These are phyloP conservation scores for Inonotus hispidus DNA, from an alignment of 1,284 basidiomycete genomes.

Conservation along the genomic window DNA sequence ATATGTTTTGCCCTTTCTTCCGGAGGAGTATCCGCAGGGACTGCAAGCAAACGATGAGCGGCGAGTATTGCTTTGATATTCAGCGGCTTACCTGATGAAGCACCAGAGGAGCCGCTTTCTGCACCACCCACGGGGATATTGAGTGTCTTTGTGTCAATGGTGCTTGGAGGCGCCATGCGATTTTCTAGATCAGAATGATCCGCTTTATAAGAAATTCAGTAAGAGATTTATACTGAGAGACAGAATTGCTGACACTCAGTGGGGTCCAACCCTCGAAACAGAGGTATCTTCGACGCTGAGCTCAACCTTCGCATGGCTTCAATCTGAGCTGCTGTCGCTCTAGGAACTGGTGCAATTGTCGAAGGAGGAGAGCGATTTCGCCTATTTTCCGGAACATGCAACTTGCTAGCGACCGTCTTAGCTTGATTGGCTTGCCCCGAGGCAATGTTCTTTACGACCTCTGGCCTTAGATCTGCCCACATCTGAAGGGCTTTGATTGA, in stretches of 20 bases:
- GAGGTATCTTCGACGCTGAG: not conserved
- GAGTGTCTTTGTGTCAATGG: not conserved
- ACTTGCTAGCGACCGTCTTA: conserved; percentile 56
- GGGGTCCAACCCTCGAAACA: not conserved
- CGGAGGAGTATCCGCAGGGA: not conserved
- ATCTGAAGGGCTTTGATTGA: conserved; percentile 84
- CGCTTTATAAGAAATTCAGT: not conserved
- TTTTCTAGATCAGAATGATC: conserved; percentile 4
- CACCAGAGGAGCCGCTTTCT: not conserved
- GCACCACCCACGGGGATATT: not conserved
- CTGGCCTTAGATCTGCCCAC: conserved; percentile 76
- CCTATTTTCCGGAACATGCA: conserved; percentile 60
- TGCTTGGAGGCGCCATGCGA: not conserved
- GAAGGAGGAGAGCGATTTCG: not conserved
- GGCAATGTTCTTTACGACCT: conserved; percentile 48
- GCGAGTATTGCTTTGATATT: not conserved
- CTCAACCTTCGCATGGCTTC: conserved; percentile 14
- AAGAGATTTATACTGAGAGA: not conserved
- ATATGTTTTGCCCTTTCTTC: not conserved
- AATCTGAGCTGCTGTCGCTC: not conserved
- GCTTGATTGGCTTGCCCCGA: conserved; percentile 59
- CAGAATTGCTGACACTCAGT: not conserved
- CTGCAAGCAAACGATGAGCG: not conserved
- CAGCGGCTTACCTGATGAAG: not conserved
- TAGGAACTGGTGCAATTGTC: not conserved